Percentiles rank a stretch among this genome's conserved stretches.
Evolutionary conservation across 2,329 filamentous ascomycete genomes (phyloP).

Genomic region (Fusarium chlamydosporum): DNA sequence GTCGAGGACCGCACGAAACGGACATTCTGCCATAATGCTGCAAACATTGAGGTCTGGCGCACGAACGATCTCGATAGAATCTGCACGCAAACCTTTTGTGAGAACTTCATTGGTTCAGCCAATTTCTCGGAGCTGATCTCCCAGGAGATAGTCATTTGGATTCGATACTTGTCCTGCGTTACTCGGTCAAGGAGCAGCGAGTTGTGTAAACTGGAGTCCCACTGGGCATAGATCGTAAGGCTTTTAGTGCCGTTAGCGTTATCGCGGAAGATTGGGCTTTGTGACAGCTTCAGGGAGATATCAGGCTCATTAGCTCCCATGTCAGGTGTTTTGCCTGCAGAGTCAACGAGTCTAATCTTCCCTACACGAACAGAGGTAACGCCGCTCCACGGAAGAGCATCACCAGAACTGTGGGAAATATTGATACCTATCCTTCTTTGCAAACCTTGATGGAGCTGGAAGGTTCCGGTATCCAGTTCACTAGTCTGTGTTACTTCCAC

Average conservation of each 20-base stretch:
- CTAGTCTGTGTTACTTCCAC: conserved; percentile 92
- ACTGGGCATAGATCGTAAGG: conserved; percentile 89
- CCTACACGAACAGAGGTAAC: conserved; percentile 83
- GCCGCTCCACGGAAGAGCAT: conserved; percentile 89
- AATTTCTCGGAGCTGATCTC: conserved; percentile 87
- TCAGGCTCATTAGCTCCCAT: conserved; percentile 79
- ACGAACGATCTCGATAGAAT: conserved; percentile 87
- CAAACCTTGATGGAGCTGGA: conserved; percentile 94
- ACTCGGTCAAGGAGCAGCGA: conserved; percentile 94
- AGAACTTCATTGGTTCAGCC: conserved; percentile 89
- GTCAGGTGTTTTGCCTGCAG: conserved; percentile 86
- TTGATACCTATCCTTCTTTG: conserved; percentile 90
- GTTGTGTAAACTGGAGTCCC: conserved; percentile 94
- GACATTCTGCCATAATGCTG: conserved; percentile 86
- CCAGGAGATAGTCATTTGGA: conserved; percentile 90
- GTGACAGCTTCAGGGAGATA: conserved; percentile 81
- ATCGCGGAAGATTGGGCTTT: conserved; percentile 82
- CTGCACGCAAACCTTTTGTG: conserved; percentile 83
- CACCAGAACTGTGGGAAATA: conserved; percentile 91
- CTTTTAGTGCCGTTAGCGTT: conserved; percentile 92
- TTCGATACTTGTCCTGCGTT: conserved; percentile 91
- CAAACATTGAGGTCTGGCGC: conserved; percentile 88
- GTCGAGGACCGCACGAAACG: conserved; percentile 90
- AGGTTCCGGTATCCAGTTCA: conserved; percentile 88
- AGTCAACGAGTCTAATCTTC: conserved; percentile 85